Evolutionary conservation across 768 basidiomycete genomes (phyloP).

Genomic region (Leccinum pellstonianum): DNA sequence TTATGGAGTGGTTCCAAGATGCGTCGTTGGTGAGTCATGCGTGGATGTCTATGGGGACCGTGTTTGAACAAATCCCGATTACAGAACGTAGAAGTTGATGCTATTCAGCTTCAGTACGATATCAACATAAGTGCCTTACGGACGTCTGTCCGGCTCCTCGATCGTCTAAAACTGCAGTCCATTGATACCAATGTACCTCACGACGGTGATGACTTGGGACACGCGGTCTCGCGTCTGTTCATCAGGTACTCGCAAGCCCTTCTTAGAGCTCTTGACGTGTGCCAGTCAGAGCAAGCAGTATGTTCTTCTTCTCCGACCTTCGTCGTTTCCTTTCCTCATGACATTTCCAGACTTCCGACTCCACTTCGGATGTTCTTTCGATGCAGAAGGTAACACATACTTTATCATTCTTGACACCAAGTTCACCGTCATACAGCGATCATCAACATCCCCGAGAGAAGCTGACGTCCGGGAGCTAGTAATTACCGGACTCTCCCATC

Average conservation of each 20-base stretch:
- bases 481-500: constrained; percentile 75
- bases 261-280: constrained; percentile 56
- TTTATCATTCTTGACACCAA: neutral
- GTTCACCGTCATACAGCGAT: constrained; percentile 36
- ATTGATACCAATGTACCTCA: constrained; percentile 49
- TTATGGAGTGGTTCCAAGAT: constrained; percentile 78
- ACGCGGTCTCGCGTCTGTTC: constrained; percentile 76
- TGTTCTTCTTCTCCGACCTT: constrained; percentile 11
- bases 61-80: constrained; percentile 2
- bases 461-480: constrained; percentile 72
- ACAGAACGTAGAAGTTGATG: constrained; percentile 40
- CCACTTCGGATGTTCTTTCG: constrained; percentile 48
- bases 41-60: neutral
- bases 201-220: constrained; percentile 61
- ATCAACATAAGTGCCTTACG: constrained; percentile 72
- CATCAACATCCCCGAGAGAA: constrained; percentile 47
- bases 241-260: constrained; percentile 72
- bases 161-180: constrained; percentile 66
- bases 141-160: constrained; percentile 72
- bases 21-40: constrained; percentile 45
- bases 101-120: constrained; percentile 49
- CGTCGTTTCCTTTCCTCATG: constrained; percentile 9
- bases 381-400: constrained; percentile 41
- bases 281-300: constrained; percentile 48
- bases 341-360: constrained; percentile 45